phyloP scores from a whole-genome alignment of 2,329 filamentous ascomycete genomes.

The Trichoderma hamatum region DNA sequence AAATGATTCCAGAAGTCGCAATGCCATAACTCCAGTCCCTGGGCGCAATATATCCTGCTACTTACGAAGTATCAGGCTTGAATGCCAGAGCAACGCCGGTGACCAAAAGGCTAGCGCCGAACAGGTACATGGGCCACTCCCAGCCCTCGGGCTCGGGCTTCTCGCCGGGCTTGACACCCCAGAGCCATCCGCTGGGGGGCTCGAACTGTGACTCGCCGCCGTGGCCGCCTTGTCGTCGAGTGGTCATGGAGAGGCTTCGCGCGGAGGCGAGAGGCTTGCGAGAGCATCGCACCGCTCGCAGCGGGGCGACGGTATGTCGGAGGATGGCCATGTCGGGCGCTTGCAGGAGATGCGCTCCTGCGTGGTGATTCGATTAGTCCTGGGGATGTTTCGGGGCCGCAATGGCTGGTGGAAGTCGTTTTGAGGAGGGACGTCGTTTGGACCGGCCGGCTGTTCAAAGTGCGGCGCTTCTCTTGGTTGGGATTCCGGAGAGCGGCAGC shows the following conservation, averaged over 20 bases:
- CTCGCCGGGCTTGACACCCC: constrained; percentile 90
- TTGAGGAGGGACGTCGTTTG: background rate
- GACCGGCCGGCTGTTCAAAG: constrained; percentile 17
- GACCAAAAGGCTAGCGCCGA: constrained; percentile 75
- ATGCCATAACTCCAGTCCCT: background rate
- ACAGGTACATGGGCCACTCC: constrained; percentile 85
- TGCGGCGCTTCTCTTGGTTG: constrained; percentile 21
- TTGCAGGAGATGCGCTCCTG: constrained; percentile 24
- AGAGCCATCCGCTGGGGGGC: constrained; percentile 88
- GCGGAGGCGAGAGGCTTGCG: constrained; percentile 39
- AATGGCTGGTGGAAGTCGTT: constrained; percentile 34
- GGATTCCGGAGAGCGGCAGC: constrained; percentile 23
- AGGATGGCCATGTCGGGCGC: constrained; percentile 41
- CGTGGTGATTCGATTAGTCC: constrained; percentile 31
- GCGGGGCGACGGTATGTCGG: constrained; percentile 42
- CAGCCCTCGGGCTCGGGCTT: constrained; percentile 96
- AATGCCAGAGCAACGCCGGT: constrained; percentile 84
- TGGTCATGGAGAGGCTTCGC: constrained; percentile 50
- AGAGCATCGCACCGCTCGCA: constrained; percentile 44
- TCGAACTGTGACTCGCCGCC: constrained; percentile 78
- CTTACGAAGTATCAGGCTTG: constrained; percentile 98
- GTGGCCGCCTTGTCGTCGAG: constrained; percentile 47
- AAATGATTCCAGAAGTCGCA: background rate
- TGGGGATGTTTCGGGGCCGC: constrained; percentile 32
- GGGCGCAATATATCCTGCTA: constrained; percentile 38